These are phyloP conservation scores for Echites panduratus DNA, from an alignment of 257 asterid species.

Conservation along the genomic window DNA sequence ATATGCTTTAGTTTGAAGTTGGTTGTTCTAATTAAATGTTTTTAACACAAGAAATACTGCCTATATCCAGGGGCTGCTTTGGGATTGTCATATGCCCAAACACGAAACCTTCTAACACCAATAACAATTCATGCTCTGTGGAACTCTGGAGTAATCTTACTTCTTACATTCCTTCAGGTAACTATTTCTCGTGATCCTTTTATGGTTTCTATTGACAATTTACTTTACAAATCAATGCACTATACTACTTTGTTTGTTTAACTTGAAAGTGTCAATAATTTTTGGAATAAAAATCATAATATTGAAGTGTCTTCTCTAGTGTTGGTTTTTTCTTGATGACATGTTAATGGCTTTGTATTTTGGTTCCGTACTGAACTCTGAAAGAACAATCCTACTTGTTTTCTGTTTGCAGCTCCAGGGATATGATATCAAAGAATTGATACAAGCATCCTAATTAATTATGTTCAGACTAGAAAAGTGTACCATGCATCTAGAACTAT, in stretches of 20 bases:
- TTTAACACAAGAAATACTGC: conserved; percentile 1
- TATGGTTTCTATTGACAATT: not conserved
- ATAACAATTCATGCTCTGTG: conserved; percentile 81
- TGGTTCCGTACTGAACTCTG: not conserved
- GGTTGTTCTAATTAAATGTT: not conserved
- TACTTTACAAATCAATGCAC: too few relatives aligned
- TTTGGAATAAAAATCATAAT: not conserved
- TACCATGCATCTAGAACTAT: not conserved
- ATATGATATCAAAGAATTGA: conserved; percentile 75
- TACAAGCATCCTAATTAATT: conserved; percentile 48
- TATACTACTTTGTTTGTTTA: too few relatives aligned
- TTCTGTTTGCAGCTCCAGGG: conserved; percentile 67
- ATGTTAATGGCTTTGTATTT: not conserved
- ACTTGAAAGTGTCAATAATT: too few relatives aligned
- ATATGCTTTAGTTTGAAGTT: not conserved
- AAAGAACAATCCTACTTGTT: conserved; percentile 1
- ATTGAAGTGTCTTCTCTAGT: not conserved
- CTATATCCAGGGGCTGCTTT: conserved; percentile 51
- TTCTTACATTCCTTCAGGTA: conserved; percentile 92
- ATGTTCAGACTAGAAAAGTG: not conserved
- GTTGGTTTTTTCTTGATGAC: not conserved
- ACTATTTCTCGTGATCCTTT: not conserved
- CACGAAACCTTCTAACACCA: conserved; percentile 87
- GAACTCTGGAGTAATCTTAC: conserved; percentile 91
- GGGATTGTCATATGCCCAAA: conserved; percentile 90